phyloP scores from a whole-genome alignment of 495 filamentous ascomycete genomes.

The Trichoderma parareesei region DNA sequence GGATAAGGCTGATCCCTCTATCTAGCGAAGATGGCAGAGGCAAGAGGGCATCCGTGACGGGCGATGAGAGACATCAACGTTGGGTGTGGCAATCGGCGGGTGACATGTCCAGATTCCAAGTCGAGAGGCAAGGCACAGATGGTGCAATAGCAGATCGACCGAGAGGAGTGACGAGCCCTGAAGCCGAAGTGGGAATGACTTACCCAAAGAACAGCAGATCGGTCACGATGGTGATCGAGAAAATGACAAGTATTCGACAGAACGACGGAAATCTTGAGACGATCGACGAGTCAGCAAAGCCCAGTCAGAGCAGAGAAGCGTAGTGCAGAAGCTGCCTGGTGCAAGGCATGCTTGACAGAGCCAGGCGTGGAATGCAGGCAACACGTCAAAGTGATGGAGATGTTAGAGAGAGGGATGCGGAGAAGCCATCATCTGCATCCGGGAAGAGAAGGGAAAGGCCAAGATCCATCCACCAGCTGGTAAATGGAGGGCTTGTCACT shows the following conservation, averaged over 20 bases:
- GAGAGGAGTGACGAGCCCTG: background rate
- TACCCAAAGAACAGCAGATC: constrained; percentile 9
- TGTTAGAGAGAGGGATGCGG: background rate
- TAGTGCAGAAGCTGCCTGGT: background rate
- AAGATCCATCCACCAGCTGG: background rate
- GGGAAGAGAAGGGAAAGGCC: background rate
- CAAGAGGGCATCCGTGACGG: no score
- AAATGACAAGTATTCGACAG: background rate
- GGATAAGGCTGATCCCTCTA: background rate
- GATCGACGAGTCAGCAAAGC: background rate
- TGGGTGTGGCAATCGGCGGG: background rate
- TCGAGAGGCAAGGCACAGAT: background rate
- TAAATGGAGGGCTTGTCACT: background rate
- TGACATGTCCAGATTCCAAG: background rate
- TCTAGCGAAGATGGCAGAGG: background rate
- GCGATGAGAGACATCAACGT: background rate
- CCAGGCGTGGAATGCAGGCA: background rate
- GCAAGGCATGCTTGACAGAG: background rate
- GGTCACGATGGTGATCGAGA: constrained; percentile 1
- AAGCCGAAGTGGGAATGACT: background rate
- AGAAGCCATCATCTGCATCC: background rate
- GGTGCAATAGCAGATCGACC: background rate
- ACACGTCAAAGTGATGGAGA: background rate
- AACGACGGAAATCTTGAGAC: constrained; percentile 1
- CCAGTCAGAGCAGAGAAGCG: background rate